Base-by-base conservation (phyloP, 148 eudicot genomes). In the Bassia scoparia region DNA sequence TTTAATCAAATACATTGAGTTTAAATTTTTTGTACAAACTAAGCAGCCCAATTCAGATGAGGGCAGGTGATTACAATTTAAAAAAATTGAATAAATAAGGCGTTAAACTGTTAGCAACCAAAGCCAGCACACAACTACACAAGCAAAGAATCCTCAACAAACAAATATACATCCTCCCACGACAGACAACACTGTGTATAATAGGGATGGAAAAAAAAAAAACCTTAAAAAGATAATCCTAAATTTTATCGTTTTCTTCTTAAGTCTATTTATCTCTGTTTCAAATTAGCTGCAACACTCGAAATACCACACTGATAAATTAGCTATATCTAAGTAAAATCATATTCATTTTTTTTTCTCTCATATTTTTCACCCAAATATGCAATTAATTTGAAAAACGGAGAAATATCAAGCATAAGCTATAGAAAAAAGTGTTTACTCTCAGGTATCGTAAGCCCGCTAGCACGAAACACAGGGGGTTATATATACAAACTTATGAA, bases 61-160 rank as follows among this genome's bases (percentile, higher is more conserved):
- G 41, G 71, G 71, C 37, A 21, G 56, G 24, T 48, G 71, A 68
- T 34, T 23, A 70, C 30, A 15, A 12, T 18, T 3, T 4, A 14
- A 30, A 26, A 46, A 24, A 26, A 2, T 26, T 5, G 31, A 44
- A 29, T 16, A 23, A 18, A 10, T 23, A 26, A 56, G 24, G 10
- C 10, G 53, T 15, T 12, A 46, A n/a, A n/a, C n/a, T n/a, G n/a
- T 46, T 21, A 60, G 35, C 64, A 60, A n/a, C 64, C 14, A 26
- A 37, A 41, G 66, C 48, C 62, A 69, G 67, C 69, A 62, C 16
- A 53, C 30, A 37, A 37, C 7, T 10, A 37, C 5, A 65, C 35
- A 48, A 67, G 58, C 67, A 78, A 55, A 58, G 72, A 78, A 46
- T 72, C 76, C 67, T 43, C 81, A 58, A 78, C 76, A 48, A 77